Evolutionary conservation across 208 protist species (phyloP).

Genomic region (Crithidia mellificae): DNA sequence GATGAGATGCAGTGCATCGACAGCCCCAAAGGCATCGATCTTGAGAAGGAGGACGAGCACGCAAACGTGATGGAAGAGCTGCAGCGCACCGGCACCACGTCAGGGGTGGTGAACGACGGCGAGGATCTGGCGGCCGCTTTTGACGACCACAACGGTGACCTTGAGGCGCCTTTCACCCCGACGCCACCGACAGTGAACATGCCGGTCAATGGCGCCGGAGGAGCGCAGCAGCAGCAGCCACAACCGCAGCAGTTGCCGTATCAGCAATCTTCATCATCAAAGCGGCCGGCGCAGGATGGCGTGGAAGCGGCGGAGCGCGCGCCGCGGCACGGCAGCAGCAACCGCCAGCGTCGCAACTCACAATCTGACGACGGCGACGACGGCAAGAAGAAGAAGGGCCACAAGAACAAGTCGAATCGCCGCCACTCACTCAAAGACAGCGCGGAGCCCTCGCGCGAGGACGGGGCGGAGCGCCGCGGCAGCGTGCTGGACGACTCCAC

Average conservation of each 20-base stretch:
- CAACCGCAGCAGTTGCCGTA: not conserved
- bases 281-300: not conserved
- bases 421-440: slow-evolving; percentile 7
- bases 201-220: not conserved
- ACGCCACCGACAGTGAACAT: not conserved
- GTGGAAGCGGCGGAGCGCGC: not conserved
- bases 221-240: not conserved
- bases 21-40: slow-evolving; percentile 42
- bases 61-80: slow-evolving; percentile 31
- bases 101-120: slow-evolving; percentile 21
- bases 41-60: slow-evolving; percentile 40
- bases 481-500: not conserved
- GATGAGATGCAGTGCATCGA: slow-evolving; percentile 37
- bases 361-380: not conserved
- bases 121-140: slow-evolving; percentile 12
- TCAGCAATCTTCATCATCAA: not conserved
- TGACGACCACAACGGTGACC: not conserved
- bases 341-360: slow-evolving; percentile 6
- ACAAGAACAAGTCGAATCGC: slow-evolving; percentile 1
- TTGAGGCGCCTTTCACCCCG: not conserved
- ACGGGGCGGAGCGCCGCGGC: not conserved
- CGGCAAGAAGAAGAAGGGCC: slow-evolving; percentile 7
- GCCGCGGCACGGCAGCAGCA: not conserved
- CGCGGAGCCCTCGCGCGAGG: not conserved
- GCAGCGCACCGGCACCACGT: slow-evolving; percentile 16